Percentiles rank a stretch among this genome's conserved stretches.
Evolutionary conservation across 257 asterid species (phyloP).

Genomic region (Petunia axillaris): DNA sequence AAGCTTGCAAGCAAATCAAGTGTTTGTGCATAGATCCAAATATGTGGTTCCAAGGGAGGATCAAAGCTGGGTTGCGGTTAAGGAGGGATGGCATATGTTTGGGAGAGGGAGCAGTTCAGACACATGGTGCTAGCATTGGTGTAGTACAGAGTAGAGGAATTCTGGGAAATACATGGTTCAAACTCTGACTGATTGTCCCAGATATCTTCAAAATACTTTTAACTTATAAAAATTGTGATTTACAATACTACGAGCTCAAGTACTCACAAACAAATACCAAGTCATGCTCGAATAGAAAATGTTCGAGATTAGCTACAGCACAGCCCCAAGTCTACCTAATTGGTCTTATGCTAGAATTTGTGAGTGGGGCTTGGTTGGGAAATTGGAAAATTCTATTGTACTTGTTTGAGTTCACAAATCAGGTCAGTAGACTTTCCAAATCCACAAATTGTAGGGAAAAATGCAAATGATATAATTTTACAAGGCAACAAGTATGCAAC

Average conservation of each 20-base stretch:
- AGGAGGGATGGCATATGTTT: not conserved
- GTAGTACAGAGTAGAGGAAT: not conserved
- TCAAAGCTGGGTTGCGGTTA: not conserved
- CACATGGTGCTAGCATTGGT: not conserved
- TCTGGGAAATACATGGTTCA: not conserved
- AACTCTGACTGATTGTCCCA: not conserved
- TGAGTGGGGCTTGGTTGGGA: not conserved
- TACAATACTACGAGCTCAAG: not conserved
- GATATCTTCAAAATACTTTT: not conserved
- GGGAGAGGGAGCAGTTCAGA: not conserved
- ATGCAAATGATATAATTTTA: not conserved
- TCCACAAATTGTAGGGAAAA: not conserved
- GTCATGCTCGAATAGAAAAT: not conserved
- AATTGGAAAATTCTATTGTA: slow-evolving; percentile 3
- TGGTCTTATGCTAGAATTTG: not conserved
- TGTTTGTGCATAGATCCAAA: not conserved
- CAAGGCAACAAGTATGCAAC: not conserved
- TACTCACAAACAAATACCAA: not conserved
- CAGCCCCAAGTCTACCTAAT: not conserved
- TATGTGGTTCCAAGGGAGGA: not conserved
- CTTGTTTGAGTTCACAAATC: not conserved
- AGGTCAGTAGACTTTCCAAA: not conserved
- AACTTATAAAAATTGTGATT: not conserved
- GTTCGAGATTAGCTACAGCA: not conserved
- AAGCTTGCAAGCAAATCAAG: not conserved